These are phyloP conservation scores for Cryptococcus jaspeensis DNA, from an alignment of 1,284 basidiomycete species.

Conservation along the genomic window DNA sequence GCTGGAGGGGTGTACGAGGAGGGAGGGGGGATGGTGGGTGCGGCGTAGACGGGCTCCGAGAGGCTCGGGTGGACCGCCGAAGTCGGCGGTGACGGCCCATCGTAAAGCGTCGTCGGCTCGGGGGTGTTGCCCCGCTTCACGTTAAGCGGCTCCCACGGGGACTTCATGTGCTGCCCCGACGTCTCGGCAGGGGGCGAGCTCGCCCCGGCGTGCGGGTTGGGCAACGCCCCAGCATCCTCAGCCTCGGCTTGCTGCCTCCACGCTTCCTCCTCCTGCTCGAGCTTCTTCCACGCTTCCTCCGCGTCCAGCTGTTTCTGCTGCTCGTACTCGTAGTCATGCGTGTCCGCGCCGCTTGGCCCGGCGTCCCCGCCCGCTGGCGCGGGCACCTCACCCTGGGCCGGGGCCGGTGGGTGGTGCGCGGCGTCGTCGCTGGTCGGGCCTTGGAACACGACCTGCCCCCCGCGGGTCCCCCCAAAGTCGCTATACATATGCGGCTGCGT, in stretches of 20 bases:
- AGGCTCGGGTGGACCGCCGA: no score
- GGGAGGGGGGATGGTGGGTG: not conserved
- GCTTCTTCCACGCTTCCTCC: conserved; percentile 20
- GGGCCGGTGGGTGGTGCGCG: not conserved
- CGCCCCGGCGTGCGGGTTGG: conserved; percentile 4
- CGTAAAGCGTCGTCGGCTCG: conserved; percentile 15
- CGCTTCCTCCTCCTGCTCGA: conserved; percentile 24
- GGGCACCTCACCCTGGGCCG: not conserved
- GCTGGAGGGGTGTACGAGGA: not conserved
- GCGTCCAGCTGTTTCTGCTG: conserved; percentile 42
- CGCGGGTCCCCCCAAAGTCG: conserved; percentile 34
- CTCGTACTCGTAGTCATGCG: conserved; percentile 45
- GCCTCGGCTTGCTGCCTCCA: conserved; percentile 18
- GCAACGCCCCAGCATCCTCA: not conserved
- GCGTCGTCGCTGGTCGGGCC: conserved; percentile 28
- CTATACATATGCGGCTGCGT: conserved; percentile 14
- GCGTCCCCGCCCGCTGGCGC: not conserved
- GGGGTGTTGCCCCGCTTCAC: conserved; percentile 28
- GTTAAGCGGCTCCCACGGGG: conserved; percentile 38
- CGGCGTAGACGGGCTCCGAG: not conserved
- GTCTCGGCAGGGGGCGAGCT: not conserved
- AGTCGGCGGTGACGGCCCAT: conserved; percentile 2
- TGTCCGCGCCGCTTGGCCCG: not conserved
- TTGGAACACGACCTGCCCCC: conserved; percentile 27
- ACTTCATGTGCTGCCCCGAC: not conserved